Conservation (phyloP, 768 basidiomycete genomes). For the Suillus occidentalis region DNA sequence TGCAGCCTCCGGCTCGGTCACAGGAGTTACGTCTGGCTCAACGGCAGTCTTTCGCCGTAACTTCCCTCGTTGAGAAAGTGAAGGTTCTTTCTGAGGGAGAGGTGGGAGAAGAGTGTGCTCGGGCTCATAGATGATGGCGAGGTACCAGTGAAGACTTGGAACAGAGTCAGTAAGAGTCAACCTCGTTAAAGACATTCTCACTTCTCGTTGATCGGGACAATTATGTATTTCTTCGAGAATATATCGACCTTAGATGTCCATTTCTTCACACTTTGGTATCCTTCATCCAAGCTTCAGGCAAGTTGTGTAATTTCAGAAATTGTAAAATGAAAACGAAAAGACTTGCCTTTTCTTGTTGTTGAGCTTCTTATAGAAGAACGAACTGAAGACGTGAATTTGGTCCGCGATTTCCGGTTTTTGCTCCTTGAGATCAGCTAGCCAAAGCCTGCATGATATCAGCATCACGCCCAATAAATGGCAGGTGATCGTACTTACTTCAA, state of each 20-base stretch:
- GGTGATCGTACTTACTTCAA: constrained; percentile 75
- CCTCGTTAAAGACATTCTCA: constrained; percentile 36
- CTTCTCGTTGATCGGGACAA: constrained; percentile 98
- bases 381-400: constrained; percentile 89
- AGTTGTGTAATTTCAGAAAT: neutral
- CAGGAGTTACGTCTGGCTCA: neutral
- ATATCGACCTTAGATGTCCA: constrained; percentile 92
- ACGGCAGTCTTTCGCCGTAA: constrained; percentile 8
- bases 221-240: constrained; percentile 88
- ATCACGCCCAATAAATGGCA: neutral
- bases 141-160: constrained; percentile 91
- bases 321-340: neutral
- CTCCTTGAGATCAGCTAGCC: constrained; percentile 59
- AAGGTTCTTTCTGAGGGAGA: constrained; percentile 31
- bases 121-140: constrained; percentile 90
- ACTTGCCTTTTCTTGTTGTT: constrained; percentile 62
- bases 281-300: constrained; percentile 48
- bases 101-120: constrained; percentile 54
- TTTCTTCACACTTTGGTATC: constrained; percentile 84
- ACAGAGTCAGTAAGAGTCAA: constrained; percentile 9
- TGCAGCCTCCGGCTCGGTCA: neutral
- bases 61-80: constrained; percentile 6
- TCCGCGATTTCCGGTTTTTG: constrained; percentile 61
- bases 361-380: constrained; percentile 97
- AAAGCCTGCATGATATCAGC: constrained; percentile 48